Base-by-base conservation (phyloP, 2,329 filamentous ascomycete genomes). In the Monosporascus sp. region DNA sequence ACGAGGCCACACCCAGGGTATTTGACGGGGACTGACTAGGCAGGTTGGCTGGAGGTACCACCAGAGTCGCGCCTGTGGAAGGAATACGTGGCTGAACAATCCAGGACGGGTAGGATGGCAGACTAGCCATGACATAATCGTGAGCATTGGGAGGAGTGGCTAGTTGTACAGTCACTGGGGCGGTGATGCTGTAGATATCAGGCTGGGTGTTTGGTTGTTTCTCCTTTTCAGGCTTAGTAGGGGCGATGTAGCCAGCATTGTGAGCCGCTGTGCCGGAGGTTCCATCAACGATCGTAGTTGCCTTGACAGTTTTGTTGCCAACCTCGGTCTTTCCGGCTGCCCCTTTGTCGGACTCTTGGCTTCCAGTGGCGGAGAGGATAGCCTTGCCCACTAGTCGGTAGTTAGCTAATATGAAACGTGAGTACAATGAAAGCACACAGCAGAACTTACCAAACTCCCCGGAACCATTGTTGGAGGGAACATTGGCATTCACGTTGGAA, bases 281-380 rank as follows among this genome's bases (percentile, higher is more conserved):
- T 18, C 52, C 48, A 41, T 65, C 58, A 11, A 49, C 62, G 39
- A 65, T 59, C 17, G 60, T 52, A n/a, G 60, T 55, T 1, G 52
- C 53, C 17, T 59, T 57, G n/a, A 61, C 43, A 3, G 59, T 48
- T 37, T 27, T 57, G 20, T 41, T 22, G 14, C 27, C 24, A 22
- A n/a, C 18, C 8, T 44, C 43, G 17, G 14, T 11, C n/a, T 35
- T 20, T 8, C 6, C n/a, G 9, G 18, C 6, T 5, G 18, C 22
- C 14, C 8, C 5, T 11, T 14, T 14, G 11, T 9, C 18, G 2
- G 39, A 24, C 11, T 43, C 39, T 43, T 9, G 39, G 18, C 8
- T 20, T 20, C 39, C 39, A 35, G 17, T 24, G 18, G 9, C 39
- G 18, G 22, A 20, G 11, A 43, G 39, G n/a, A 43, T 9, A 18